These are phyloP conservation scores for Craspedostauros australis DNA, from an alignment of 108 stramenopile species.

Conservation along the genomic window DNA sequence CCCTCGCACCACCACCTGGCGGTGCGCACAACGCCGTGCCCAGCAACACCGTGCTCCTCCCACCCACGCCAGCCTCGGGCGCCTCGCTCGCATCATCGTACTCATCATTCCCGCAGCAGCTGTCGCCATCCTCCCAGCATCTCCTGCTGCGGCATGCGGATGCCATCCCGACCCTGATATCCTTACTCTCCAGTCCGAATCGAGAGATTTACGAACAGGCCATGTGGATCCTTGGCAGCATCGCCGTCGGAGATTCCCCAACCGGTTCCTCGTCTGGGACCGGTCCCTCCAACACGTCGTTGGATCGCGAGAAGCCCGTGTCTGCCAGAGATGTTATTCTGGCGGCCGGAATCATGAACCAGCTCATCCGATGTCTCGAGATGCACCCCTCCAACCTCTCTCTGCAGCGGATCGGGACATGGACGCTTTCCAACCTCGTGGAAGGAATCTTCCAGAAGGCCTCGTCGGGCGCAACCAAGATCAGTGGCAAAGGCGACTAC, in stretches of 20 bases:
- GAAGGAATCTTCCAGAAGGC: constrained; percentile 59
- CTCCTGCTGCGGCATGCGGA: constrained; percentile 76
- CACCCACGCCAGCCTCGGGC: constrained; percentile 43
- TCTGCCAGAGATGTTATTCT: constrained; percentile 76
- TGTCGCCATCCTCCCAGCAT: constrained; percentile 66
- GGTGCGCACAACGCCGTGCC: constrained; percentile 42
- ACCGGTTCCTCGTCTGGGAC: constrained; percentile 17
- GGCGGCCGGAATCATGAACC: constrained; percentile 74
- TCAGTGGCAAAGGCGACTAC: constrained; percentile 33
- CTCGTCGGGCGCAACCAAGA: constrained; percentile 15
- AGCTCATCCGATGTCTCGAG: constrained; percentile 62
- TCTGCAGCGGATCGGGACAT: constrained; percentile 72
- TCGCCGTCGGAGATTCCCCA: constrained; percentile 65
- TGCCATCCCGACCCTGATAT: constrained; percentile 79
- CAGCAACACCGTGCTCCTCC: constrained; percentile 47
- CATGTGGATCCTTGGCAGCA: constrained; percentile 80
- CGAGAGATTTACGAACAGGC: constrained; percentile 73
- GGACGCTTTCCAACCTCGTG: constrained; percentile 75
- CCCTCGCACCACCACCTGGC: constrained; percentile 43
- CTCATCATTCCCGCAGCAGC: constrained; percentile 42
- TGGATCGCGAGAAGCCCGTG: constrained; percentile 41
- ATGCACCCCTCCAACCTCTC: constrained; percentile 48
- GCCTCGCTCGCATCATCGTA: background rate
- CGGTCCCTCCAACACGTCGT: constrained; percentile 4
- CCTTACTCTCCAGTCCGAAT: constrained; percentile 57